Evolutionary conservation across 2,329 filamentous ascomycete genomes (phyloP).

Genomic region (Sporothrix dimorphospora): DNA sequence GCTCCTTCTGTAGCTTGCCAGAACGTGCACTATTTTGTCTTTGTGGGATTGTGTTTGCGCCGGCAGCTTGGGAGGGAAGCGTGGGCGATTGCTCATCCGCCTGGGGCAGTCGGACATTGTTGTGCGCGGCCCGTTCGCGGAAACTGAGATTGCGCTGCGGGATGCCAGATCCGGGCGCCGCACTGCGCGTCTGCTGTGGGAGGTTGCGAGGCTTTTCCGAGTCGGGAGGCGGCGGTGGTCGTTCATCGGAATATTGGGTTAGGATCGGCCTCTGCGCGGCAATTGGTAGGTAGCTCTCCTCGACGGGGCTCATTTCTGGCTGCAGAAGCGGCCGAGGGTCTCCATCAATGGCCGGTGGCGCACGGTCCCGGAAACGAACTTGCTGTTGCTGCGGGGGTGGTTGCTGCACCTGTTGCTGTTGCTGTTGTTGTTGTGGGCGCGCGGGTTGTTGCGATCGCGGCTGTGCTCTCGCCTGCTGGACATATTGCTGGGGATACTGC

Average conservation of each 20-base stretch:
- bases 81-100: constrained; percentile 27
- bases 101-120: constrained; percentile 45
- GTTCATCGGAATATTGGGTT: constrained; percentile 40
- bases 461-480: background rate
- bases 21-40: constrained; percentile 43
- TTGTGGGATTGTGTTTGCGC: constrained; percentile 20
- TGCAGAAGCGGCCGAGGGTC: constrained; percentile 37
- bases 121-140: constrained; percentile 58
- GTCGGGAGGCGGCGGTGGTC: constrained; percentile 35
- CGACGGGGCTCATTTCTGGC: constrained; percentile 33
- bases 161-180: constrained; percentile 39
- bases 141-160: constrained; percentile 63
- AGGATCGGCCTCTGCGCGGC: constrained; percentile 36
- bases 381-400: constrained; percentile 35
- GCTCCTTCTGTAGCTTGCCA: constrained; percentile 62
- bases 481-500: constrained; percentile 22
- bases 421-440: constrained; percentile 32
- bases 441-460: constrained; percentile 13
- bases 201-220: constrained; percentile 38
- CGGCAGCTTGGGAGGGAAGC: constrained; percentile 38
- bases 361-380: constrained; percentile 41
- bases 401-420: constrained; percentile 10
- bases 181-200: constrained; percentile 30
- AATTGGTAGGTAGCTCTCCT: constrained; percentile 30
- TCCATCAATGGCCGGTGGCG: constrained; percentile 36